Percentiles rank a stretch among this genome's conserved stretches.
Evolutionary conservation across 306 rosid species (phyloP).

Genomic region (Vicia sativa): DNA sequence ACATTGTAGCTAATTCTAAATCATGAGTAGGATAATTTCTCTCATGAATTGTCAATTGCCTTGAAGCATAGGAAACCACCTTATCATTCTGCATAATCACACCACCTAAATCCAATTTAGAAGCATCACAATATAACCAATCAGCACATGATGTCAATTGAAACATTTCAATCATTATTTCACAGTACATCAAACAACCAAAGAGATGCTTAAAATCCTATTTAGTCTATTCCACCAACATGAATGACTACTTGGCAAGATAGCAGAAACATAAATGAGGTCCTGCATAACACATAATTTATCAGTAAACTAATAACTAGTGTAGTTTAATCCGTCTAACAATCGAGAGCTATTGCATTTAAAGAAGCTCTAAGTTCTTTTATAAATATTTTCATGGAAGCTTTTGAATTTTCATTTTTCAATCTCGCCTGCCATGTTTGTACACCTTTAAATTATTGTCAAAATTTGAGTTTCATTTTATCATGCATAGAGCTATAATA

Average conservation of each 20-base stretch:
- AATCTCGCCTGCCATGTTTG: conserved; percentile 21
- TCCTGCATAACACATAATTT: too few species aligned
- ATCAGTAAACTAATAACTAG: too few species aligned
- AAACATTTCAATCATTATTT: not conserved
- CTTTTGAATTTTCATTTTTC: conserved; percentile 21
- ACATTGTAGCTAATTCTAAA: too few species aligned
- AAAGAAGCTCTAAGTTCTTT: conserved; percentile 80
- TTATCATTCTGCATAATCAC: too few species aligned
- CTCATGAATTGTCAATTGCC: too few species aligned
- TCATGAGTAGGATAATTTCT: too few species aligned
- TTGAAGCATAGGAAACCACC: too few species aligned
- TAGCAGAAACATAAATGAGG: too few species aligned
- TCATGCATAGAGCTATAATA: conserved; percentile 5
- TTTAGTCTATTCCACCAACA: conserved; percentile 3
- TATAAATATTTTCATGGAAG: conserved; percentile 8
- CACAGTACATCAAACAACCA: not conserved
- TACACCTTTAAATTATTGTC: conserved; percentile 20
- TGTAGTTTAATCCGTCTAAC: too few species aligned
- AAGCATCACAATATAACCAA: too few species aligned
- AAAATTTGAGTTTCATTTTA: conserved; percentile 9
- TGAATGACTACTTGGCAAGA: not conserved
- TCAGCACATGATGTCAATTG: not conserved
- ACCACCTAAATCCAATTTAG: too few species aligned
- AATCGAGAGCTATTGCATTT: too few species aligned
- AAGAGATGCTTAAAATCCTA: not conserved